Evolutionary conservation across 2,329 filamentous ascomycete genomes (phyloP).

Genomic region (Cercospora janseana): DNA sequence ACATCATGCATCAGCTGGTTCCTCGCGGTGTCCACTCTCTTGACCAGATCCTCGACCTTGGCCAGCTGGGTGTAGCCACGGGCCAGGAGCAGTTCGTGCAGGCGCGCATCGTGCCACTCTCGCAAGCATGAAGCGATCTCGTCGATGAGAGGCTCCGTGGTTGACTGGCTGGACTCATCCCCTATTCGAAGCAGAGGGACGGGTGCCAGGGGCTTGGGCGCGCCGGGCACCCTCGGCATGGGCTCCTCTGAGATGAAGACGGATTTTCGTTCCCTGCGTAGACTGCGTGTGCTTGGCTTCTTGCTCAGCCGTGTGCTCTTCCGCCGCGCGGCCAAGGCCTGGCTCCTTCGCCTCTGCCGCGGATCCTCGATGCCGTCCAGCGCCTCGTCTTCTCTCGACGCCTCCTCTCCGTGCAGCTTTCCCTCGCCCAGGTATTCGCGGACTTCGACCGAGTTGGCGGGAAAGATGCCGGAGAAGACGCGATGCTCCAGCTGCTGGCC

Average conservation of each 20-base stretch:
- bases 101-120: constrained; percentile 97
- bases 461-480: constrained; percentile 98
- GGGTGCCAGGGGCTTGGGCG: constrained; percentile 78
- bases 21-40: constrained; percentile 77
- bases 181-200: constrained; percentile 98
- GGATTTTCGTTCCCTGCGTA: constrained; percentile 27
- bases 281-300: constrained; percentile 29
- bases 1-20: constrained; percentile 93
- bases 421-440: constrained; percentile 81
- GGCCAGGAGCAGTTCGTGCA: constrained; percentile 84
- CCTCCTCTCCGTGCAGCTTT: constrained; percentile 3
- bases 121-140: constrained; percentile 95
- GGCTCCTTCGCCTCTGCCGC: constrained; percentile 32
- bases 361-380: constrained; percentile 22
- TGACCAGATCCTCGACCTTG: constrained; percentile 74
- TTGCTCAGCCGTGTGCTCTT: constrained; percentile 34
- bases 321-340: constrained; percentile 30
- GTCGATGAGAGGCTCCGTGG: constrained; percentile 87
- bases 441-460: constrained; percentile 89
- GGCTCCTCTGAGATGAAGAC: constrained; percentile 29
- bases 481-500: constrained; percentile 92
- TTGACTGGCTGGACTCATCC: constrained; percentile 89
- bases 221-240: constrained; percentile 57
- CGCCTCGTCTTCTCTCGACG: constrained; percentile 37
- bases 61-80: constrained; percentile 80